phyloP scores from a whole-genome alignment of 2,329 filamentous ascomycete genomes.

The Tolypocladium ophioglossoides region DNA sequence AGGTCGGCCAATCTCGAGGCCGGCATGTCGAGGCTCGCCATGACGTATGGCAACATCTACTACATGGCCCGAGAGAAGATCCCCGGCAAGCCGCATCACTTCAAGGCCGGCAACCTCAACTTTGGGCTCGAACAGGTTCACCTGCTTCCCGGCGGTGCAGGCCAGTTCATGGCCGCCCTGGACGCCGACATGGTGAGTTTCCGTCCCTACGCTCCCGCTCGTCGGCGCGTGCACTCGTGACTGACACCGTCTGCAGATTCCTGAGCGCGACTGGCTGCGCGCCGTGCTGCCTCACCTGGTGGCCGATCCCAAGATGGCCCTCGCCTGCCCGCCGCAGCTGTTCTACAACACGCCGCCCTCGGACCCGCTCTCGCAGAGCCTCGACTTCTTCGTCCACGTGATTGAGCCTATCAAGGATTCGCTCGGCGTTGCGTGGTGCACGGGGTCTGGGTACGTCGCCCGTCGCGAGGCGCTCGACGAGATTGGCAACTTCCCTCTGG shows the following conservation, averaged over 20 bases:
- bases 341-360: slow-evolving; percentile 52
- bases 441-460: slow-evolving; percentile 51
- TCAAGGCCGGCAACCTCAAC: slow-evolving; percentile 57
- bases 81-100: slow-evolving; percentile 40
- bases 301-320: slow-evolving; percentile 43
- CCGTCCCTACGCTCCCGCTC: neutral
- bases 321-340: slow-evolving; percentile 50
- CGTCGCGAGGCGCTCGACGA: slow-evolving; percentile 48
- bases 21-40: slow-evolving; percentile 24
- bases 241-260: slow-evolving; percentile 32
- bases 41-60: slow-evolving; percentile 35
- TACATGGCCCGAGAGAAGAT: slow-evolving; percentile 42
- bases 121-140: slow-evolving; percentile 42
- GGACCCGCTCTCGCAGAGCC: slow-evolving; percentile 47
- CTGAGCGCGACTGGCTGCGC: slow-evolving; percentile 48
- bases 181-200: slow-evolving; percentile 53
- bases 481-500: slow-evolving; percentile 51
- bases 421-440: slow-evolving; percentile 50
- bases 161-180: slow-evolving; percentile 49
- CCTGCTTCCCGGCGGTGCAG: slow-evolving; percentile 41
- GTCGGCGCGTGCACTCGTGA: neutral
- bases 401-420: slow-evolving; percentile 39
- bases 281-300: slow-evolving; percentile 48
- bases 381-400: slow-evolving; percentile 47
- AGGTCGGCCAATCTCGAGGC: slow-evolving; percentile 31